Percentiles rank a stretch among this genome's conserved stretches.
Evolutionary conservation across 495 filamentous ascomycete genomes (phyloP).

Genomic region (Tuber magnatum): DNA sequence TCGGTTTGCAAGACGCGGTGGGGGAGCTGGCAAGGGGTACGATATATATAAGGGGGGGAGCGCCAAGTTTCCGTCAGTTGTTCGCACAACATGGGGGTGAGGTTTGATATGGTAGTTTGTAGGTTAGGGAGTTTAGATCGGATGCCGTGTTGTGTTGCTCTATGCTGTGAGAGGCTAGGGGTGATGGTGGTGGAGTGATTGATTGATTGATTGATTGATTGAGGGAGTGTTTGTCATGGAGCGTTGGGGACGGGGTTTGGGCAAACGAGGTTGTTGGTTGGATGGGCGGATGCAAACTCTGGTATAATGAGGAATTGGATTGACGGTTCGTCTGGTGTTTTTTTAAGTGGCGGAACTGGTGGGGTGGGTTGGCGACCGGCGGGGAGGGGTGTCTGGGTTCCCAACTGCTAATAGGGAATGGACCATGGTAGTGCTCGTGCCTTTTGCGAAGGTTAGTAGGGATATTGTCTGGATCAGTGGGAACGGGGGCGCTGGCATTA

Average conservation of each 20-base stretch:
- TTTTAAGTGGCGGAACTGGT: neutral
- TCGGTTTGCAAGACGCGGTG: neutral
- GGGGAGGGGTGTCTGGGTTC: neutral
- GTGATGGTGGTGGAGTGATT: neutral
- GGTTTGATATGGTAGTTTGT: neutral
- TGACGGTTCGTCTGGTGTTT: neutral
- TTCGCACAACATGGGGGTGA: neutral
- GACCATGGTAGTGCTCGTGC: neutral
- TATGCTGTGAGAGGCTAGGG: neutral
- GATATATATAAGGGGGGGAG: neutral
- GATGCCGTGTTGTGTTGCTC: neutral
- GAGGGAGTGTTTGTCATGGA: neutral
- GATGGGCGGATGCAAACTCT: neutral
- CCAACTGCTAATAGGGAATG: neutral
- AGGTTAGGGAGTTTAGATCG: neutral
- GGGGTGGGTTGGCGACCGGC: neutral
- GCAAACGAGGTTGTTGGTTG: neutral
- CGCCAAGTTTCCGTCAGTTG: neutral
- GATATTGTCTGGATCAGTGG: neutral
- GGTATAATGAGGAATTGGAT: neutral
- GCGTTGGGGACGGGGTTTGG: neutral
- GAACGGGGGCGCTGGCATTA: neutral
- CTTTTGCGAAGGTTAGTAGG: neutral
- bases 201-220: neutral
- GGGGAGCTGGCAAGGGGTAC: neutral